These are phyloP conservation scores for Chlamydomonas sp. DNA, from an alignment of 139 green algal species.

Conservation along the genomic window DNA sequence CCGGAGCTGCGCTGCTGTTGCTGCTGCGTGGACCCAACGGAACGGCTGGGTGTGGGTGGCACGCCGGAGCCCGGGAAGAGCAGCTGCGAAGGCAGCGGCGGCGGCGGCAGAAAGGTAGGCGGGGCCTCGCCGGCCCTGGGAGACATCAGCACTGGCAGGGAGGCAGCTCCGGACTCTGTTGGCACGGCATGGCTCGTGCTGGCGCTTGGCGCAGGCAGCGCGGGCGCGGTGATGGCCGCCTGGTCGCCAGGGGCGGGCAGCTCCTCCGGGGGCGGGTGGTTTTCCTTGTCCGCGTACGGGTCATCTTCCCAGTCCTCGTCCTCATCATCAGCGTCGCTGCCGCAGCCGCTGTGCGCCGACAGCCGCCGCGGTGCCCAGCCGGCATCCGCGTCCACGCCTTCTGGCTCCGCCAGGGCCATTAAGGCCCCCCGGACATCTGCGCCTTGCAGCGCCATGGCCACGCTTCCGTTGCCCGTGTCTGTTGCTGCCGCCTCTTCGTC, in stretches of 20 bases:
- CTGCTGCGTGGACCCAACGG: too few relatives aligned
- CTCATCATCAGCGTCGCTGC: neutral
- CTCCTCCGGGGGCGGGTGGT: slow-evolving; percentile 6
- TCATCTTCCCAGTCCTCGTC: slow-evolving; percentile 4
- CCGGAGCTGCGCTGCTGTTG: too few relatives aligned
- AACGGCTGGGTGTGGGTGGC: too few relatives aligned
- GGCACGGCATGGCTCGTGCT: neutral
- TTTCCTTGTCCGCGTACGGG: slow-evolving; percentile 24
- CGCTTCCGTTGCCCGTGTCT: neutral
- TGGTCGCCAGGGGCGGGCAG: neutral
- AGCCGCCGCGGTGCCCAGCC: neutral
- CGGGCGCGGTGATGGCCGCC: neutral
- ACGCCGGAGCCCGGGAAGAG: too few relatives aligned
- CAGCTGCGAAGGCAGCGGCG: too few relatives aligned
- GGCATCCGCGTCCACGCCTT: neutral
- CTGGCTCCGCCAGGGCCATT: neutral
- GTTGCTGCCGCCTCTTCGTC: neutral
- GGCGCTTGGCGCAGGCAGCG: too few relatives aligned
- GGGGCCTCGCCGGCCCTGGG: too few relatives aligned
- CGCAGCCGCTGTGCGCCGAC: neutral
- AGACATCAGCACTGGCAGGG: too few relatives aligned
- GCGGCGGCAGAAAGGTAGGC: too few relatives aligned
- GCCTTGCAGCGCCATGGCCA: neutral
- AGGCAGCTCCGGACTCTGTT: too few relatives aligned
- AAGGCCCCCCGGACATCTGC: neutral